A percentile compares a stretch with the other conserved stretches of the same genome.
Evolutionary conservation across 345 rosid genomes (phyloP).

Genomic region (Acer campestre): DNA sequence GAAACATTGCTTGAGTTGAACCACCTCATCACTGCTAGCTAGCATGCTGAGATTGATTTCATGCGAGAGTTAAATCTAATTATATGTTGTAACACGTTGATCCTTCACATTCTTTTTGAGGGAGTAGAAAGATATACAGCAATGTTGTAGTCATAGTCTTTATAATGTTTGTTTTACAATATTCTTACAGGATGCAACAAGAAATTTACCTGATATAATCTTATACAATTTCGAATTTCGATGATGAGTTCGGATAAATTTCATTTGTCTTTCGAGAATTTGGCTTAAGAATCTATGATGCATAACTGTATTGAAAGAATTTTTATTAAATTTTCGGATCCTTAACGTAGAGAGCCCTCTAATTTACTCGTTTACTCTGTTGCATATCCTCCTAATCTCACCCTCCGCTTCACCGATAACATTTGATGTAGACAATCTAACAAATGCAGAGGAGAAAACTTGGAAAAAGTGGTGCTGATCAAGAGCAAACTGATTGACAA

Average conservation of each 20-base stretch:
- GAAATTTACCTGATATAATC: background rate
- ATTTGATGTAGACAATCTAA: conserved; percentile 24
- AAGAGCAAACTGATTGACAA: conserved; percentile 17
- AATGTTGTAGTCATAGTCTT: background rate
- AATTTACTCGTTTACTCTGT: conserved; percentile 1
- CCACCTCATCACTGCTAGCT: background rate
- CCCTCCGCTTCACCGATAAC: conserved; percentile 10
- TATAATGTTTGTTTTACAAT: background rate
- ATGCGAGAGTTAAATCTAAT: background rate
- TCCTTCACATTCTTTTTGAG: background rate
- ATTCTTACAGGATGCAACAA: background rate
- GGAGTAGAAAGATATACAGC: background rate
- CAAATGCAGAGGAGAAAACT: conserved; percentile 26
- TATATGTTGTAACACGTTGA: background rate
- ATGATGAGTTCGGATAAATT: too few relatives aligned
- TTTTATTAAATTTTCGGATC: too few relatives aligned
- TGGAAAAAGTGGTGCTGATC: conserved; percentile 21
- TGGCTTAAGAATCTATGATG: too few relatives aligned
- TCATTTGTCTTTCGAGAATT: too few relatives aligned
- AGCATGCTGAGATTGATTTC: background rate
- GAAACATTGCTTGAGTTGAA: background rate
- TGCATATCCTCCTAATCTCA: conserved; percentile 33
- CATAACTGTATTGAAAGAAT: too few relatives aligned
- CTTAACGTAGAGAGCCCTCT: too few relatives aligned
- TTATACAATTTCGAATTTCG: too few relatives aligned